Conservation (phyloP, 2,329 filamentous ascomycete species). For the Sporothrix pseudoabietina region DNA sequence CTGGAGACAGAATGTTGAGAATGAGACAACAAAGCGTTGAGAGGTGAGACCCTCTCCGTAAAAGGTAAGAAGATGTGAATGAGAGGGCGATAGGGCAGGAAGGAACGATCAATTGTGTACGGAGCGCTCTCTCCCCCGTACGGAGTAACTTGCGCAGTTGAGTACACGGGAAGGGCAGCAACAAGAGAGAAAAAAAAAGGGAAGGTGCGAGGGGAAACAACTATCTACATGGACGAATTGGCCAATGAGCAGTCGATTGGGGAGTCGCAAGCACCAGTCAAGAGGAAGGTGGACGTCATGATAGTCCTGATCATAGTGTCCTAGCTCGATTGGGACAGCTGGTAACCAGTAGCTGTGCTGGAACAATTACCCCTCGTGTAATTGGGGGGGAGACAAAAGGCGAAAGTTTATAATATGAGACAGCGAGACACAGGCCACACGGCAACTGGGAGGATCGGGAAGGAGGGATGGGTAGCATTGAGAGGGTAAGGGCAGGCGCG, state of each 20-base stretch:
- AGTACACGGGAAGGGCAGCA: not conserved
- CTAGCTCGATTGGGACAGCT: constrained; percentile 5
- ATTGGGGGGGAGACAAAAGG: not conserved
- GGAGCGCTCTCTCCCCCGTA: not conserved
- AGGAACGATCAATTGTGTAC: not conserved
- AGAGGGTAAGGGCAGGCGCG: not conserved
- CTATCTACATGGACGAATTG: constrained; percentile 17
- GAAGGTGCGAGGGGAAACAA: constrained; percentile 12
- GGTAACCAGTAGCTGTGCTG: not conserved
- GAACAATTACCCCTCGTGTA: constrained; percentile 14
- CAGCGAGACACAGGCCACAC: not conserved
- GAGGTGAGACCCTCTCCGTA: not conserved
- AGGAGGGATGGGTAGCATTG: constrained; percentile 2
- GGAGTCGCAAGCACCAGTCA: not conserved
- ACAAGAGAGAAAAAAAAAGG: not conserved
- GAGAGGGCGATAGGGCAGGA: not conserved
- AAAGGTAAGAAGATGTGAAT: not conserved
- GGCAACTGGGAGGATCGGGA: not conserved
- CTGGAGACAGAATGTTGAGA: not conserved
- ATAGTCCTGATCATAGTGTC: not conserved
- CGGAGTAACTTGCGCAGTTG: not conserved
- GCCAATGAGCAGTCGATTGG: constrained; percentile 12
- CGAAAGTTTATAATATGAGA: not conserved
- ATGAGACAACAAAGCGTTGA: not conserved
- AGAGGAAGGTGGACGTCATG: constrained; percentile 16